phyloP scores from a whole-genome alignment of 306 rosid genomes.

The Inga oerstediana region DNA sequence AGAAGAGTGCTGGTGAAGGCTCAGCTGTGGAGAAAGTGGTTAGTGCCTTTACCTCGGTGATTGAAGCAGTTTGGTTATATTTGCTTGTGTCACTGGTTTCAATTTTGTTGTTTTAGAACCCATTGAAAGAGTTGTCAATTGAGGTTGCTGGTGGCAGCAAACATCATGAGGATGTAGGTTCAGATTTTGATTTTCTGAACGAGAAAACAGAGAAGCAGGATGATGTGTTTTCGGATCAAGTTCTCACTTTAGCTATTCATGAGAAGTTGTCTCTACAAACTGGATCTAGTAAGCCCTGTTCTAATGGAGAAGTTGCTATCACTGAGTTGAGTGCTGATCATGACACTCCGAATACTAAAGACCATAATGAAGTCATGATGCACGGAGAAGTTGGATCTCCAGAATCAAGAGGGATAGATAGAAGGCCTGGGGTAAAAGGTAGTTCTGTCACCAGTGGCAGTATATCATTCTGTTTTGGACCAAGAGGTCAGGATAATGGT shows the following conservation, averaged over 20 bases:
- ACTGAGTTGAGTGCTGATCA: slow-evolving; percentile 51
- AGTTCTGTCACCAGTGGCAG: slow-evolving; percentile 48
- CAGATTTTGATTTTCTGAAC: slow-evolving; percentile 52
- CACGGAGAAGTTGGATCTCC: slow-evolving; percentile 71
- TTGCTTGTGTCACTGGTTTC: slow-evolving; percentile 38
- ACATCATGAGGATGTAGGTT: slow-evolving; percentile 51
- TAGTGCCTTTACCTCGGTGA: slow-evolving; percentile 38
- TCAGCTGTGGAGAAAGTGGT: slow-evolving; percentile 60
- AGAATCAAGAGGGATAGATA: slow-evolving; percentile 51
- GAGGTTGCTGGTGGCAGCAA: slow-evolving; percentile 50
- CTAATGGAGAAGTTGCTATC: slow-evolving; percentile 49
- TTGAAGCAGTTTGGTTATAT: slow-evolving; percentile 25
- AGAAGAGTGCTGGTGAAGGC: slow-evolving; percentile 56
- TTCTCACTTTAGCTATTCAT: slow-evolving; percentile 74
- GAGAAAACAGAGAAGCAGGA: slow-evolving; percentile 48
- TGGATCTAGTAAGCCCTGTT: slow-evolving; percentile 52
- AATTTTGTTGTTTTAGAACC: slow-evolving; percentile 54
- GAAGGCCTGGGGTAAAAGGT: slow-evolving; percentile 65
- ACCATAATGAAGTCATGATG: slow-evolving; percentile 48
- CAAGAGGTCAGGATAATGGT: slow-evolving; percentile 69
- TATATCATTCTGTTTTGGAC: slow-evolving; percentile 71
- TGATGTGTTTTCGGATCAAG: slow-evolving; percentile 66
- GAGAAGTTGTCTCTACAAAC: slow-evolving; percentile 60
- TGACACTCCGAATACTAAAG: slow-evolving; percentile 47
- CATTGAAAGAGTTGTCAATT: slow-evolving; percentile 53